These are phyloP conservation scores for Athelia sp. DNA, from an alignment of 1,284 basidiomycete species.

Conservation along the genomic window DNA sequence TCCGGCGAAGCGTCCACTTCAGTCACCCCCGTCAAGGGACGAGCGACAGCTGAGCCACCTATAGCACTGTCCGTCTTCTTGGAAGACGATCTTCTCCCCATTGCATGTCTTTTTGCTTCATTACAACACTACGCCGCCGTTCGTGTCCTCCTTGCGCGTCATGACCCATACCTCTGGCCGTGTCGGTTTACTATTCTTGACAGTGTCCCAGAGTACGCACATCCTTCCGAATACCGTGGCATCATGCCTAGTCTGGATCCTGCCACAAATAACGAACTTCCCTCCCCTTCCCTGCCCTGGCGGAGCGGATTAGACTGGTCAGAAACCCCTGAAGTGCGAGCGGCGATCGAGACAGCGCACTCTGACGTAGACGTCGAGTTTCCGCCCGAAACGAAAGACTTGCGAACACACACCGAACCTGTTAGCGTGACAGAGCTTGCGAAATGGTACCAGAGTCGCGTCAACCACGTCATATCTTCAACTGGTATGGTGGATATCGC, in stretches of 20 bases:
- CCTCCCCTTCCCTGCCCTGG: conserved; percentile 31
- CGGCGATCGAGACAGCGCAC: conserved; percentile 29
- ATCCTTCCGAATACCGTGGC: conserved; percentile 55
- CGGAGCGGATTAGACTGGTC: conserved; percentile 51
- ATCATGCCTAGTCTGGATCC: conserved; percentile 63
- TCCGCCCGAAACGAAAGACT: conserved; percentile 6
- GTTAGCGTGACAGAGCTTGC: conserved; percentile 43
- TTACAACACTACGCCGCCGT: conserved; percentile 55
- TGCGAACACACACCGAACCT: conserved; percentile 13
- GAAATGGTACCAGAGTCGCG: conserved; percentile 70
- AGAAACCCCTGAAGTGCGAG: conserved; percentile 39
- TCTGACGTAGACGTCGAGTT: conserved; percentile 6
- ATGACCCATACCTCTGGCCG: conserved; percentile 57
- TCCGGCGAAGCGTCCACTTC: conserved; percentile 20
- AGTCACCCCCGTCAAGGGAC: conserved; percentile 16
- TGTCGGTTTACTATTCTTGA: conserved; percentile 68
- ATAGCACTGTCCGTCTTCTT: conserved; percentile 66
- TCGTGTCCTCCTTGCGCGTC: conserved; percentile 51
- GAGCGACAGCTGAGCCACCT: conserved; percentile 26
- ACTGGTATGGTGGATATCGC: conserved; percentile 80
- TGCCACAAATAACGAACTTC: conserved; percentile 38
- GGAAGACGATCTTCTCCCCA: conserved; percentile 46
- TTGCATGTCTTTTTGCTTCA: conserved; percentile 65
- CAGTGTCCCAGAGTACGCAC: conserved; percentile 66
- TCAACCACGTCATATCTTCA: conserved; percentile 54